Percentiles rank a stretch among this genome's conserved stretches.
These are phyloP conservation scores for Hygrophorus russula DNA, from an alignment of 768 basidiomycete species.

Conservation along the genomic window DNA sequence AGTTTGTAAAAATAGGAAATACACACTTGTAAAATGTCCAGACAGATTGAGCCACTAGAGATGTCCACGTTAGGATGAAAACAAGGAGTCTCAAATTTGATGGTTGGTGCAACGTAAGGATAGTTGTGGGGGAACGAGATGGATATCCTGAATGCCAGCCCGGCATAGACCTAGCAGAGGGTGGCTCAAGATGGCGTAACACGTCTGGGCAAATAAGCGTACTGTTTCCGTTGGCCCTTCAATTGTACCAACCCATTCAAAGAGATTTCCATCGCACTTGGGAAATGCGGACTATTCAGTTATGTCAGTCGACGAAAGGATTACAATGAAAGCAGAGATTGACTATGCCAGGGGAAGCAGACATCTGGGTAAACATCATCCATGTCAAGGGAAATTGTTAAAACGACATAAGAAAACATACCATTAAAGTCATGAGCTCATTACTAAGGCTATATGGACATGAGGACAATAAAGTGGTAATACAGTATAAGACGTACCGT, in stretches of 20 bases:
- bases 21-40: slow-evolving; percentile 77
- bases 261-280: slow-evolving; percentile 75
- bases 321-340: slow-evolving; percentile 17
- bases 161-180: slow-evolving; percentile 54
- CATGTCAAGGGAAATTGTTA: slow-evolving; percentile 1
- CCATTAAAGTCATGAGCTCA: slow-evolving; percentile 87
- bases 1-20: slow-evolving; percentile 2
- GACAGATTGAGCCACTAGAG: slow-evolving; percentile 62
- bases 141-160: slow-evolving; percentile 71
- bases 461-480: slow-evolving; percentile 4
- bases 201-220: slow-evolving; percentile 3
- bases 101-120: slow-evolving; percentile 74
- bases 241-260: slow-evolving; percentile 86
- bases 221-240: slow-evolving; percentile 74
- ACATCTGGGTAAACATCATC: slow-evolving; percentile 45
- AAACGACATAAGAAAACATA: slow-evolving; percentile 20
- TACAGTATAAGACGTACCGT: slow-evolving; percentile 36
- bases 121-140: slow-evolving; percentile 84
- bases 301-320: neutral
- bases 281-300: slow-evolving; percentile 72
- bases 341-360: slow-evolving; percentile 80
- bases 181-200: slow-evolving; percentile 3
- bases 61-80: slow-evolving; percentile 90
- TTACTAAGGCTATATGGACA: slow-evolving; percentile 47
- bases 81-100: slow-evolving; percentile 84